Base-by-base conservation (phyloP, 2,329 filamentous ascomycete species). In the Colletotrichum sojae region DNA sequence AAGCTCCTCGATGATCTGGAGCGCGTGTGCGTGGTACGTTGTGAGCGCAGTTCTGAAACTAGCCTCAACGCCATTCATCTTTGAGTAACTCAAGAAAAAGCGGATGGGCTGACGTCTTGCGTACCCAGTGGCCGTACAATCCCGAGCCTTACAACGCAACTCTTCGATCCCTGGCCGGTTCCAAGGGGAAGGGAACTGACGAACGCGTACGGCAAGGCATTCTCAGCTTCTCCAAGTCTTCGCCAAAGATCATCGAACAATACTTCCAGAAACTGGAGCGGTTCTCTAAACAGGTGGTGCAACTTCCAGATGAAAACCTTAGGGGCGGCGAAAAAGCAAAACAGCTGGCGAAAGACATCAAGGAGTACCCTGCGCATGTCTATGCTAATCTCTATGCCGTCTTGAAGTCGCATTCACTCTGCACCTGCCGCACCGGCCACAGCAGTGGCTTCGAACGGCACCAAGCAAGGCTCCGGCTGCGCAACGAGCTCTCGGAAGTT, bases 371-470 rank as follows among this genome's bases (percentile, higher is more conserved):
- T 6, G 25, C 12, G 22, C 49, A 52, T 52, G 25, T 52, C 9
- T 27, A 31, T 52, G 6, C 49, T 0, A 22, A 52, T 4, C 49
- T 52, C 22, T 31, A 52, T 27, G 15, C 49, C 5, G 22, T 52
- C 12, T 22, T 52, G 13, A 52, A 52, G 49, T 5, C 22, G 10
- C 16, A 52, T 18, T 52, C 49, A 13, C 49, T 31, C 22, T 52
- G 49, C 49, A 52, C 49, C 1, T 52, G 49, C 13, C 5, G 25
- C 8, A 2, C 22, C 13, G 6, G 22, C n/a, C 13, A 31, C 22
- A 1, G 1, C 0, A 1, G 4, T 6, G 22, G 22, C 3, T 13
- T 2, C 6, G 3, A 20, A 5, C 12, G 10, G 5, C 20, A 52
- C 13, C 16, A 52, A 2, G 49, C 49, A 13, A 31, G 49, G 49